Percentiles rank a stretch among this genome's conserved stretches.
Conservation (phyloP, 225 moss, liverwort and hornwort species). For the Physcomitrium patens region DNA sequence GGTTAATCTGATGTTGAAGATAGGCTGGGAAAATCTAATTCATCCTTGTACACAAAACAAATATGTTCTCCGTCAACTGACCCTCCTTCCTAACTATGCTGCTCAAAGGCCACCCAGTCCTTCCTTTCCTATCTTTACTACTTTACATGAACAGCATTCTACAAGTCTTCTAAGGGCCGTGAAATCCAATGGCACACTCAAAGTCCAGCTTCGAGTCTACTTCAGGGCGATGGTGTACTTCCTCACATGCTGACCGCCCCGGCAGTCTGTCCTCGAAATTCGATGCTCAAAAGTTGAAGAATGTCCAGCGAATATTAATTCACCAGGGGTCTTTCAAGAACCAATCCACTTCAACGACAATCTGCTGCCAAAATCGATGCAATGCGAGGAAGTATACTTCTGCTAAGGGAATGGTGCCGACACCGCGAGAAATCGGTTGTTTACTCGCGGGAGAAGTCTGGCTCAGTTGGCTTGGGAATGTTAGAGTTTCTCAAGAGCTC, state of each 20-base stretch:
- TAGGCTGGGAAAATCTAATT: not conserved
- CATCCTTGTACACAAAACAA: not conserved
- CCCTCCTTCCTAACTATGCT: not conserved
- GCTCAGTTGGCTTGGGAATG: conserved; percentile 90
- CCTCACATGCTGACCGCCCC: too few relatives aligned
- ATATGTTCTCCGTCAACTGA: not conserved
- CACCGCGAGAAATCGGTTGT: not conserved
- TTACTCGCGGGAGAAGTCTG: conserved; percentile 70
- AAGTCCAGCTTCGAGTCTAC: too few relatives aligned
- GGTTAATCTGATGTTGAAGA: not conserved
- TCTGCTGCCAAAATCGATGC: not conserved
- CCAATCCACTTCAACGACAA: not conserved
- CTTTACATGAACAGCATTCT: conserved; percentile 3
- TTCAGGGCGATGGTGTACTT: too few relatives aligned
- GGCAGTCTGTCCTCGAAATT: too few relatives aligned
- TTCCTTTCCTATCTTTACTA: not conserved
- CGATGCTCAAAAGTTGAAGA: too few relatives aligned
- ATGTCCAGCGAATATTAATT: not conserved
- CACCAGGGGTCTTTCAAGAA: not conserved
- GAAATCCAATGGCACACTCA: not conserved
- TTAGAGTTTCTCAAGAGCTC: conserved; percentile 78
- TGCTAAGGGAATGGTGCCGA: too few relatives aligned
- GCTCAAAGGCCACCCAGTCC: not conserved
- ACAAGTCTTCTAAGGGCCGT: not conserved
- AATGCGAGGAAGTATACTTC: not conserved